Evolutionary conservation across 805 yeast genomes (phyloP).

Genomic region (Maudiozyma serrabonitensis): DNA sequence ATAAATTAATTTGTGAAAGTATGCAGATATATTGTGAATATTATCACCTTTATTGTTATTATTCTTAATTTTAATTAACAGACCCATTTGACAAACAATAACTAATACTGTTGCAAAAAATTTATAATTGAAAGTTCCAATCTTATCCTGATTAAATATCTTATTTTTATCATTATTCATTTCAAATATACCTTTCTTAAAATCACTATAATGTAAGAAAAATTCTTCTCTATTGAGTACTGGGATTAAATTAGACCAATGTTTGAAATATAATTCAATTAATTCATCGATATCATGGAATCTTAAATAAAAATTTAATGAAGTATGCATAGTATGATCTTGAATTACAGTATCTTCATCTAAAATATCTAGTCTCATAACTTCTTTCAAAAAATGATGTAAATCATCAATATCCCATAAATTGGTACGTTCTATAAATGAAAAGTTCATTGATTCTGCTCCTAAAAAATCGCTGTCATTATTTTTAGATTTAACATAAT

Average conservation of each 20-base stretch:
- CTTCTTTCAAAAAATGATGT: constrained; percentile 13
- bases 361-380: constrained; percentile 18
- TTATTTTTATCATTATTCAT: background rate
- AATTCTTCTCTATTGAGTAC: constrained; percentile 63
- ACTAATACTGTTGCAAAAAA: constrained; percentile 22
- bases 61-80: constrained; percentile 18
- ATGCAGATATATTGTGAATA: constrained; percentile 27
- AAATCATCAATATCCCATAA: constrained; percentile 25
- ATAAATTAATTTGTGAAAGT: constrained; percentile 47
- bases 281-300: constrained; percentile 46
- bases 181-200: constrained; percentile 1
- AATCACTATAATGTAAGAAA: constrained; percentile 39
- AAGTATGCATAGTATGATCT: background rate
- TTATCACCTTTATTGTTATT: constrained; percentile 7
- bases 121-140: constrained; percentile 17
- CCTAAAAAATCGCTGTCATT: background rate
- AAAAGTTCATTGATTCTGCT: constrained; percentile 7
- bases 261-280: constrained; percentile 57
- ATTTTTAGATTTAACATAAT: background rate
- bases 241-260: constrained; percentile 69
- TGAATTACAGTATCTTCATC: background rate
- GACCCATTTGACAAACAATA: constrained; percentile 26
- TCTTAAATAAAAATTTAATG: constrained; percentile 3
- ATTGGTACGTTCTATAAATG: constrained; percentile 12
- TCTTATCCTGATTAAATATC: background rate